A percentile compares a stretch with the other conserved stretches of the same genome.
These are phyloP conservation scores for Colletotrichum endophyticum DNA, from an alignment of 2,329 filamentous ascomycete genomes.

Conservation along the genomic window DNA sequence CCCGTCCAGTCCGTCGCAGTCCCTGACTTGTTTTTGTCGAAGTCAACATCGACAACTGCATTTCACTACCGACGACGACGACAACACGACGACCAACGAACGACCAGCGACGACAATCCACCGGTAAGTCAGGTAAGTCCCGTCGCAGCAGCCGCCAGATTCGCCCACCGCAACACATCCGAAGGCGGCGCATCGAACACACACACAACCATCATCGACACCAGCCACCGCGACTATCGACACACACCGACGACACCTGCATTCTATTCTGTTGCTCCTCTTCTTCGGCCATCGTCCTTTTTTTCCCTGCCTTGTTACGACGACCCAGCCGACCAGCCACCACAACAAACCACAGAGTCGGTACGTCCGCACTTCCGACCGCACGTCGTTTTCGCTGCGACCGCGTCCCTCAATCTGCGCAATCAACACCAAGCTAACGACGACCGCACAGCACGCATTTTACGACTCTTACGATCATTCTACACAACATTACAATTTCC, in stretches of 20 bases:
- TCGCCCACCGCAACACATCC: background rate
- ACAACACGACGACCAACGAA: conserved; percentile 2
- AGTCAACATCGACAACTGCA: conserved; percentile 13
- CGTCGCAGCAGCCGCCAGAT: background rate
- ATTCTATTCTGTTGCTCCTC: background rate
- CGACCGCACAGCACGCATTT: background rate
- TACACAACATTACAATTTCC: background rate
- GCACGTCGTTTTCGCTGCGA: background rate
- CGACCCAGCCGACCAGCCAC: background rate
- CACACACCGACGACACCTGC: background rate
- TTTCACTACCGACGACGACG: conserved; percentile 19
- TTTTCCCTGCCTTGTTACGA: background rate
- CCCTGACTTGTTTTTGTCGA: background rate
- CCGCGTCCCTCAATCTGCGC: background rate
- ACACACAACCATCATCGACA: background rate
- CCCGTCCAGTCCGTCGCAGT: conserved; percentile 2
- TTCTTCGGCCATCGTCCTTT: background rate
- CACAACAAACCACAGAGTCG: background rate
- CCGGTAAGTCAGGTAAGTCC: background rate
- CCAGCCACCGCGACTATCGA: background rate
- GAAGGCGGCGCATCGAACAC: background rate
- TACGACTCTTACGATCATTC: conserved; percentile 15
- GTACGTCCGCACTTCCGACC: background rate
- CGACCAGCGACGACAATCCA: background rate
- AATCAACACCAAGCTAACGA: background rate